phyloP scores from a whole-genome alignment of 2,329 filamentous ascomycete genomes.

The Pseudonectria foliicola region DNA sequence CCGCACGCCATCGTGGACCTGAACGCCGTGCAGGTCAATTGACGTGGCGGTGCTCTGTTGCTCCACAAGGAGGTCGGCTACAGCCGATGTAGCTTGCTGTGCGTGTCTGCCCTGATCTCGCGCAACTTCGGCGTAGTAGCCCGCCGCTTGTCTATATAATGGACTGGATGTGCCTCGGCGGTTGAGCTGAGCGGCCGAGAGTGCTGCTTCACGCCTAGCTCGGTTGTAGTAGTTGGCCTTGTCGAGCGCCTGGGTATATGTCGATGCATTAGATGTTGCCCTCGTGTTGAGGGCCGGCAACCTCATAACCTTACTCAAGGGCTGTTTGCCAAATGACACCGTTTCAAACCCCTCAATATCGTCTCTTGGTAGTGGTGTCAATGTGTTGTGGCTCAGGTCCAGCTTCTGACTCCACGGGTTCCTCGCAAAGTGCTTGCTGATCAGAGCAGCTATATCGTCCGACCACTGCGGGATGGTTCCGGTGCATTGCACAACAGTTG shows the following conservation, averaged over 20 bases:
- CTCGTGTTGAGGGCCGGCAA: slow-evolving; percentile 2
- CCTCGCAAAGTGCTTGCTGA: slow-evolving; percentile 37
- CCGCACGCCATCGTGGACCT: slow-evolving; percentile 70
- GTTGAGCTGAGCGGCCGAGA: slow-evolving; percentile 34
- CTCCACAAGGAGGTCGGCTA: slow-evolving; percentile 64
- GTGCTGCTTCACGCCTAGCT: slow-evolving; percentile 24
- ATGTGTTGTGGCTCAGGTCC: slow-evolving; percentile 28
- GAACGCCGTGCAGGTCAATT: slow-evolving; percentile 79
- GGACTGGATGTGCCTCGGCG: slow-evolving; percentile 57
- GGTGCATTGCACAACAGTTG: slow-evolving; percentile 35
- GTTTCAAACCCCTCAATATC: slow-evolving; percentile 24
- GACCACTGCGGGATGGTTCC: slow-evolving; percentile 26
- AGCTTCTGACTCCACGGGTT: slow-evolving; percentile 30
- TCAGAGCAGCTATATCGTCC: slow-evolving; percentile 33
- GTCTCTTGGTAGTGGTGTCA: slow-evolving; percentile 29
- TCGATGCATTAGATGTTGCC: slow-evolving; percentile 4
- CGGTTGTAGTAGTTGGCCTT: slow-evolving; percentile 22
- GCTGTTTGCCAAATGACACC: slow-evolving; percentile 7
- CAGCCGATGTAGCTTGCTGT: slow-evolving; percentile 51
- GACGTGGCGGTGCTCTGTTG: slow-evolving; percentile 52
- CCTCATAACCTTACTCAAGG: slow-evolving; percentile 4
- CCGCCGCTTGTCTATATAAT: slow-evolving; percentile 67
- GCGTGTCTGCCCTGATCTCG: slow-evolving; percentile 55
- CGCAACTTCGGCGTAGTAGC: slow-evolving; percentile 66
- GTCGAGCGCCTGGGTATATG: slow-evolving; percentile 23